These are phyloP conservation scores for Coemansia sp. DNA, from an alignment of 192 early-diverging fungal species.

Conservation along the genomic window DNA sequence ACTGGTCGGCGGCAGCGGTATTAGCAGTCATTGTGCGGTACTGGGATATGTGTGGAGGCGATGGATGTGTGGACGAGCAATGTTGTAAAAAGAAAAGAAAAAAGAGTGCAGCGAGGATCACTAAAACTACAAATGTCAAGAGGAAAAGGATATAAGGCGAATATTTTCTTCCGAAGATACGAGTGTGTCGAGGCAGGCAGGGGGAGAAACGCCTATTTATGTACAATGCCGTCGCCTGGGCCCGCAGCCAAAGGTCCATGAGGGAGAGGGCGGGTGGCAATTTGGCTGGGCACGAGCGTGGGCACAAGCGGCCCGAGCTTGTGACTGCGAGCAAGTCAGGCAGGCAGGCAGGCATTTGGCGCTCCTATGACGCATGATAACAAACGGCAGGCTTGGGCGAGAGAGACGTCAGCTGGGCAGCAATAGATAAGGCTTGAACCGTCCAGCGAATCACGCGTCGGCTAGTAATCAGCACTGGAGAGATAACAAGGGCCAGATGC, in stretches of 20 bases:
- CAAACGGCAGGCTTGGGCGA: slow-evolving; percentile 4
- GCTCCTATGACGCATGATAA: not conserved
- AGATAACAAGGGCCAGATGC: not conserved
- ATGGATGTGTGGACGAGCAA: not conserved
- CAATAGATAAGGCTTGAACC: not conserved
- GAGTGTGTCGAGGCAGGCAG: too few species aligned
- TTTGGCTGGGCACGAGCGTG: too few species aligned
- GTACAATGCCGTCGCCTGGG: too few species aligned
- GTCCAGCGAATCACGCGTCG: not conserved
- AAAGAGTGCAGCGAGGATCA: too few species aligned
- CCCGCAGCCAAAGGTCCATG: too few species aligned
- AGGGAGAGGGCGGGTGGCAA: too few species aligned
- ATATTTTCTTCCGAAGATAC: too few species aligned
- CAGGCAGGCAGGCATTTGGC: not conserved
- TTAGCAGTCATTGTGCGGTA: slow-evolving; percentile 11
- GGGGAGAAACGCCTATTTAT: too few species aligned
- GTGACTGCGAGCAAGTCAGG: too few species aligned
- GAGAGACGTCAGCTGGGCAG: not conserved
- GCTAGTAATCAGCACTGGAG: not conserved
- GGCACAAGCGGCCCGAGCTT: too few species aligned
- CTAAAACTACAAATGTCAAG: not conserved
- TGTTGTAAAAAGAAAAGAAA: slow-evolving; percentile 2
- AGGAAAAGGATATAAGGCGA: not conserved
- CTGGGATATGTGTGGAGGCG: not conserved
- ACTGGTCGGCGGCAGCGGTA: slow-evolving; percentile 9